These are phyloP conservation scores for Plasmodium sp. DNA, from an alignment of 169 alveolate species.

Conservation along the genomic window DNA sequence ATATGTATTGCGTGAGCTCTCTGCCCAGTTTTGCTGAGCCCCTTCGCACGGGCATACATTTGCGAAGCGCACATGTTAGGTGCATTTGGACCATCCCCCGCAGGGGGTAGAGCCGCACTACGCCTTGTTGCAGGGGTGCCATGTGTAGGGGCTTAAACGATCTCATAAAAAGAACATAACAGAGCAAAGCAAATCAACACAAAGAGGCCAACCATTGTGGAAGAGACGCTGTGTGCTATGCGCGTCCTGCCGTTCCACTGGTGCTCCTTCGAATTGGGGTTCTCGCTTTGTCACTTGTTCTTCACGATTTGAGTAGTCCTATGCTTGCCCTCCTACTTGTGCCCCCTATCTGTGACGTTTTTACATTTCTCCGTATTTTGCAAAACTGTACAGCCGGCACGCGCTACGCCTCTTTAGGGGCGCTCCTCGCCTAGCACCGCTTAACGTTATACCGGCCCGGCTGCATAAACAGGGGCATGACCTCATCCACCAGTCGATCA, in stretches of 20 bases:
- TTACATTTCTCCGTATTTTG: background rate
- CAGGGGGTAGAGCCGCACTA: background rate
- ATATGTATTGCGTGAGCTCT: background rate
- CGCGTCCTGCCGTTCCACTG: background rate
- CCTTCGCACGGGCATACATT: background rate
- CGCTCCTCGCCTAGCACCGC: background rate
- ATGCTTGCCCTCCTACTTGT: too few species aligned
- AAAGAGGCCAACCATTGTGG: background rate
- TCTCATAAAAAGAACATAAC: too few species aligned
- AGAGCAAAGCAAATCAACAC: background rate
- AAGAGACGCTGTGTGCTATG: background rate
- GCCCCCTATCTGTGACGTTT: background rate
- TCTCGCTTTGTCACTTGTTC: background rate
- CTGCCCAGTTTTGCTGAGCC: background rate
- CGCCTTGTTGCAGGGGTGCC: background rate
- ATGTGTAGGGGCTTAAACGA: background rate
- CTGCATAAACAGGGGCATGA: slow-evolving; percentile 77
- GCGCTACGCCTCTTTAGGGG: too few species aligned
- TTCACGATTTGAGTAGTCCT: too few species aligned
- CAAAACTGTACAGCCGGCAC: background rate
- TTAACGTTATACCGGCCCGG: slow-evolving; percentile 66
- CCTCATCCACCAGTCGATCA: slow-evolving; percentile 75
- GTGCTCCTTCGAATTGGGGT: background rate
- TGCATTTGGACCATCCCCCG: background rate
- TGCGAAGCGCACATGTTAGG: background rate